These are phyloP conservation scores for Leccinum arenicola DNA, from an alignment of 768 basidiomycete genomes.

Conservation along the genomic window DNA sequence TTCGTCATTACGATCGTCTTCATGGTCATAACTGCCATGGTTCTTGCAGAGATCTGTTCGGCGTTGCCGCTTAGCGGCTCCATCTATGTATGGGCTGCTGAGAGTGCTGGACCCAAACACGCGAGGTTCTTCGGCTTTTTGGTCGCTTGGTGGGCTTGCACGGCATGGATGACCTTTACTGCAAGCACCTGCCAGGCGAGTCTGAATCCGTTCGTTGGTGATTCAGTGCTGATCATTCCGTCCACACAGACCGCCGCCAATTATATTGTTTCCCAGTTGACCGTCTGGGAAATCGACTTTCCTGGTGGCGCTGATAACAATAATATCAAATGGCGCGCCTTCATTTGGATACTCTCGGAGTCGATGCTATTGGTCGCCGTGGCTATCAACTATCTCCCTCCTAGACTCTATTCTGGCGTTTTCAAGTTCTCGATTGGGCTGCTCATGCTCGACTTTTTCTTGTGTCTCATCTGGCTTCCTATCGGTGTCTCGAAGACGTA, in stretches of 20 bases:
- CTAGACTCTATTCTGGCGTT: constrained; percentile 65
- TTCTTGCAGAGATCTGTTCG: constrained; percentile 89
- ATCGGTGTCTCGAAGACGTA: constrained; percentile 88
- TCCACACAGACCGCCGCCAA: constrained; percentile 75
- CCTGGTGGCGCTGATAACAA: constrained; percentile 71
- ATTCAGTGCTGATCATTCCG: neutral
- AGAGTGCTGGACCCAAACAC: constrained; percentile 85
- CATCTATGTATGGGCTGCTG: constrained; percentile 94
- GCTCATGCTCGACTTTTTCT: constrained; percentile 83
- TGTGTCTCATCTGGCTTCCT: constrained; percentile 89
- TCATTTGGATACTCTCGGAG: constrained; percentile 84
- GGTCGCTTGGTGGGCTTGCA: constrained; percentile 92
- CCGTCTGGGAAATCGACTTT: constrained; percentile 77
- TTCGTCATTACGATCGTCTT: constrained; percentile 80
- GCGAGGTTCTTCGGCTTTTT: constrained; percentile 85
- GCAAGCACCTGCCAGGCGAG: constrained; percentile 84
- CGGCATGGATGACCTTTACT: constrained; percentile 95
- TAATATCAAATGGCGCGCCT: constrained; percentile 82
- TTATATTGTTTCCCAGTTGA: constrained; percentile 81
- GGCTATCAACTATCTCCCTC: constrained; percentile 83
- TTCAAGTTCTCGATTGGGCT: constrained; percentile 75
- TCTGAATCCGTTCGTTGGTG: neutral
- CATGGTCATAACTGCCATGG: constrained; percentile 84
- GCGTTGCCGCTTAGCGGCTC: constrained; percentile 85
- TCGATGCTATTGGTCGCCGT: constrained; percentile 66